Evolutionary conservation across 139 green algal species (phyloP).

Genomic region (Asterochloris sp.): DNA sequence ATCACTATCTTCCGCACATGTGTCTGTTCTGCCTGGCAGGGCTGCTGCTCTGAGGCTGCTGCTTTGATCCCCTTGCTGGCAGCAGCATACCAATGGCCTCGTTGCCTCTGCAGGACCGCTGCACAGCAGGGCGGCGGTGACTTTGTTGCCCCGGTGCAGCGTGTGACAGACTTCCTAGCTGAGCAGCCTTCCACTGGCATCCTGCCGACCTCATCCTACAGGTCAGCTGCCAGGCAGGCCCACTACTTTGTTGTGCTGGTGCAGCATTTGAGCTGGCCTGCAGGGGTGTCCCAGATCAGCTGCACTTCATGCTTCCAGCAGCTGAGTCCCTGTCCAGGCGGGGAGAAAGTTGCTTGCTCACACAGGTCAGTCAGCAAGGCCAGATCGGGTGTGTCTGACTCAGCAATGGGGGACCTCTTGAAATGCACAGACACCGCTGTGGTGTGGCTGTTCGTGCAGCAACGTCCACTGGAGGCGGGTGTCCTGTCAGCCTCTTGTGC

Average conservation of each 20-base stretch:
- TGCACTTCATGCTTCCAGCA: too few relatives aligned
- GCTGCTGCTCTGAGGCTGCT: not conserved
- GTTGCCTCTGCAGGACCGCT: slow-evolving; percentile 28
- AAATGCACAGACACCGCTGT: too few relatives aligned
- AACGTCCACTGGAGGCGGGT: too few relatives aligned
- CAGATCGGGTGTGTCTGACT: too few relatives aligned
- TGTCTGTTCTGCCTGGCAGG: not conserved
- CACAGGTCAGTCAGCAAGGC: too few relatives aligned
- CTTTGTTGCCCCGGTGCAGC: slow-evolving; percentile 70
- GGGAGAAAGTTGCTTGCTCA: too few relatives aligned
- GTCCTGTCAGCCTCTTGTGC: too few relatives aligned
- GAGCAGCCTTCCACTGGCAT: slow-evolving; percentile 12
- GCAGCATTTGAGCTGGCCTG: too few relatives aligned
- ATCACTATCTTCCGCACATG: not conserved
- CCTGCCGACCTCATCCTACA: slow-evolving; percentile 69
- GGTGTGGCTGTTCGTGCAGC: too few relatives aligned
- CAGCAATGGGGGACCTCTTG: too few relatives aligned
- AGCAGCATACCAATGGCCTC: not conserved
- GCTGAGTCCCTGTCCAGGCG: too few relatives aligned
- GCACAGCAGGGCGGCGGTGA: slow-evolving; percentile 59
- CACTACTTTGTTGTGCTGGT: not conserved
- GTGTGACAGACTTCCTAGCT: slow-evolving; percentile 68
- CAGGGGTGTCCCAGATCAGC: too few relatives aligned
- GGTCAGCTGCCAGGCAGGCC: not conserved
- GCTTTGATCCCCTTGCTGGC: not conserved